Base-by-base conservation (phyloP, 2,329 filamentous ascomycete genomes). In the Penicillium italicum region DNA sequence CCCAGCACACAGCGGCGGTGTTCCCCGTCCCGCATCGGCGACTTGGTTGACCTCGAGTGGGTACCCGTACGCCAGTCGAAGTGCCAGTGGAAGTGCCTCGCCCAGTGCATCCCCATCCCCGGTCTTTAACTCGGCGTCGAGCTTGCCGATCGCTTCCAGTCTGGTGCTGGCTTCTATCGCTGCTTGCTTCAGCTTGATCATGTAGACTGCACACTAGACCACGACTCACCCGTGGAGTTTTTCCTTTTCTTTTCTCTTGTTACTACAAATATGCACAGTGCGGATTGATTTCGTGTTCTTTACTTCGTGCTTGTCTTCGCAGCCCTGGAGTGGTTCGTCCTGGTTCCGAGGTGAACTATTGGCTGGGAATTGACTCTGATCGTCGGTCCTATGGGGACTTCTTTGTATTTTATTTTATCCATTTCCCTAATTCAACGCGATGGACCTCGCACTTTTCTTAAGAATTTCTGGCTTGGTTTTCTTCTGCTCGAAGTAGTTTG, bases 1-100 rank as follows among this genome's bases (percentile, higher is more conserved):
- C 10, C 48, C 66, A 14, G 61, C 59, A 11, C 45, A 52, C 36
- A 64, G 66, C 10, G 56, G 56, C 36, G 40, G 38, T 30, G 50
- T 67, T 16, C 57, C 64, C 36, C 64, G 58, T 18, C 58, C 60
- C 30, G 65, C 59, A 61, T 56, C 55, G 18, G 61, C 60, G 5
- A 60, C 56, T 31, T 59, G 55, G 60, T 34, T 53, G 12, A 56
- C 20, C 24, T 54, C 34, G 6, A 48, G 48, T 40, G 43, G 30
- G 4, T 40, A 45, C 28, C 14, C 55, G 10, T 57, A 34, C 5
- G 36, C 54, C 18, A 50, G 50, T 16, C 36, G 37, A 20, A 60
- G 41, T 10, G 26, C 53, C 6, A 28, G 20, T 12, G 1, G 18
- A 24, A 38, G 37, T 20, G 12, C 37, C 12, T 57, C 51, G 3